Percentiles rank a stretch among this genome's conserved stretches.
phyloP scores from a whole-genome alignment of 352 stramenopile species.

The Thalassiosira livingstoniorum region DNA sequence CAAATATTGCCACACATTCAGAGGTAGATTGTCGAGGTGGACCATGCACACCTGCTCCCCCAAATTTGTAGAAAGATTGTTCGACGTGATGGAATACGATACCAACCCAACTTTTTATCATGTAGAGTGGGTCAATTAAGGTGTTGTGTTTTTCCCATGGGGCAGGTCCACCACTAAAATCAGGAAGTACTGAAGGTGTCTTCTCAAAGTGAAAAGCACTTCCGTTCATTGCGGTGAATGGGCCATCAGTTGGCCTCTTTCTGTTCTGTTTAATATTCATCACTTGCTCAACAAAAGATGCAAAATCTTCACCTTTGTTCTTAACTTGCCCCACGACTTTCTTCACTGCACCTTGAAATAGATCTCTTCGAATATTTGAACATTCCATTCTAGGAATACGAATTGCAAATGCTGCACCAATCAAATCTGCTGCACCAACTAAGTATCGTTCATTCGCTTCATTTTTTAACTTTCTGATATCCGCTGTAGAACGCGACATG shows the following conservation, averaged over 20 bases:
- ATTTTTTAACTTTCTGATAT: slow-evolving; percentile 32
- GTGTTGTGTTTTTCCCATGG: too few relatives aligned
- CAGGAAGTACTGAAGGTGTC: too few relatives aligned
- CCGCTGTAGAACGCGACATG: slow-evolving; percentile 33
- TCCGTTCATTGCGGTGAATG: too few relatives aligned
- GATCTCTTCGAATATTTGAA: slow-evolving; percentile 6
- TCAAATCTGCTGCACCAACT: slow-evolving; percentile 48
- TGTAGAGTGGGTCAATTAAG: too few relatives aligned
- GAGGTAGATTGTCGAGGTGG: slow-evolving; percentile 11
- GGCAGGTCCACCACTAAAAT: too few relatives aligned
- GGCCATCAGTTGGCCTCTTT: not conserved
- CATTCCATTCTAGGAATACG: slow-evolving; percentile 20
- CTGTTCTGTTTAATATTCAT: not conserved
- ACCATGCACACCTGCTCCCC: slow-evolving; percentile 10
- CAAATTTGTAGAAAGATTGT: slow-evolving; percentile 21
- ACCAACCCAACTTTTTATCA: too few relatives aligned
- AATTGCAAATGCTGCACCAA: slow-evolving; percentile 57
- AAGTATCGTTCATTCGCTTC: slow-evolving; percentile 62
- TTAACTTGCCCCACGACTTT: slow-evolving; percentile 2
- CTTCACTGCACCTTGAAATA: slow-evolving; percentile 14
- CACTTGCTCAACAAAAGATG: not conserved
- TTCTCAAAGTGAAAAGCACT: too few relatives aligned
- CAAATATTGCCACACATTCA: not conserved
- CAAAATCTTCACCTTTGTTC: not conserved
- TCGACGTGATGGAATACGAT: too few relatives aligned